Percentiles rank a stretch among this genome's conserved stretches.
Evolutionary conservation across 2,329 filamentous ascomycete species (phyloP).

Genomic region (Ambrosiella beaveri): DNA sequence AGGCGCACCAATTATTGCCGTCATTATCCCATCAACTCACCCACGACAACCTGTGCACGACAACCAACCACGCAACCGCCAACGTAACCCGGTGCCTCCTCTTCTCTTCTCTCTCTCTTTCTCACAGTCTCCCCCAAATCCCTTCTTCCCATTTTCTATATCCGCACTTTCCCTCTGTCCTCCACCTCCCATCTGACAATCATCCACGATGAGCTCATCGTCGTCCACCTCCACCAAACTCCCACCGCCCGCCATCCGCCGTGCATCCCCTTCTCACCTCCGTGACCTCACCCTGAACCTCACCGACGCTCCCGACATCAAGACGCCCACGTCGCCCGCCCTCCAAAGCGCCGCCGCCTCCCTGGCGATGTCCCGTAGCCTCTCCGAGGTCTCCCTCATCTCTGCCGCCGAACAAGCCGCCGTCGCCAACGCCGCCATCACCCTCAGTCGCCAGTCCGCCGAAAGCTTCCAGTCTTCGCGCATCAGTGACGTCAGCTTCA

Average conservation of each 20-base stretch:
- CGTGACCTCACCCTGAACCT: background rate
- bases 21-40: background rate
- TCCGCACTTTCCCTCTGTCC: background rate
- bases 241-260: constrained; percentile 1
- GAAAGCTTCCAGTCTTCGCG: constrained; percentile 11
- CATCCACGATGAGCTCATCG: background rate
- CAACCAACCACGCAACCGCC: background rate
- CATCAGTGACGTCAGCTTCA: constrained; percentile 5
- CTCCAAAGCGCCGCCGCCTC: constrained; percentile 12
- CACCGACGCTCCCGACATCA: constrained; percentile 4
- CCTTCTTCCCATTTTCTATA: background rate
- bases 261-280: background rate
- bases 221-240: background rate
- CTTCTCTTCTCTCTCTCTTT: background rate
- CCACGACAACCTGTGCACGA: no score
- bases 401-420: constrained; percentile 43
- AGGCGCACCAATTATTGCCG: background rate
- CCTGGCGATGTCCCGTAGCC: constrained; percentile 11
- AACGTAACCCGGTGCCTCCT: background rate
- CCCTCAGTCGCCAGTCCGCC: constrained; percentile 10
- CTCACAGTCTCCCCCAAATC: background rate
- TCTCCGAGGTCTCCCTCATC: constrained; percentile 29
- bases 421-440: constrained; percentile 11
- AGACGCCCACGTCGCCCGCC: constrained; percentile 10
- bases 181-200: background rate